These are phyloP conservation scores for Trichoderma lentiforme DNA, from an alignment of 2,329 filamentous ascomycete species.

Conservation along the genomic window DNA sequence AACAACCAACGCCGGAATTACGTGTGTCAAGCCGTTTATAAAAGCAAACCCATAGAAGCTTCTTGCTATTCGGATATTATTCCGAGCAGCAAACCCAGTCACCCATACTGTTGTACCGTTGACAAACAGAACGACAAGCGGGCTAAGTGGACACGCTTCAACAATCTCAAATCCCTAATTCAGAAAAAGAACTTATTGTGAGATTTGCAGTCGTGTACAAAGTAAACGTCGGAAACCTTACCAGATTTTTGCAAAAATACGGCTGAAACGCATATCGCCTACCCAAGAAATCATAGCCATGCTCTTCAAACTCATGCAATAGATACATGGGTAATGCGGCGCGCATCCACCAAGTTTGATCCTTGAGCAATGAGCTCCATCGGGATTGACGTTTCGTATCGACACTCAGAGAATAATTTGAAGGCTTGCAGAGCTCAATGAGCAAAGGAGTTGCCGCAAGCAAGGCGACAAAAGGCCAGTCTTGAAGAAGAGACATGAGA, in stretches of 20 bases:
- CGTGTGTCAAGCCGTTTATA: slow-evolving; percentile 10
- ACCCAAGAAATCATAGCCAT: slow-evolving; percentile 7
- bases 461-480: slow-evolving; percentile 2
- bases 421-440: background rate
- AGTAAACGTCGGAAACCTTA: background rate
- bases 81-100: background rate
- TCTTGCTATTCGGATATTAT: background rate
- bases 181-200: background rate
- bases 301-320: slow-evolving; percentile 11
- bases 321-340: slow-evolving; percentile 1
- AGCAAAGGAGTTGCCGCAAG: background rate
- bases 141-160: background rate
- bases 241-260: background rate
- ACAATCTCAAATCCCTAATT: background rate
- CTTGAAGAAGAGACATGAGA: background rate
- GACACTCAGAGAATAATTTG: background rate
- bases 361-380: background rate
- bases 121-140: slow-evolving; percentile 3
- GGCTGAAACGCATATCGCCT: background rate
- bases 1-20: background rate
- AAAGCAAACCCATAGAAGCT: background rate
- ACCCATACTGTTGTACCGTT: slow-evolving; percentile 4
- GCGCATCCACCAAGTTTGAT: background rate
- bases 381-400: background rate
- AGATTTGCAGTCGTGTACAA: background rate